phyloP scores from a whole-genome alignment of 106 monocot species.

The Phalaenopsis aphrodite region DNA sequence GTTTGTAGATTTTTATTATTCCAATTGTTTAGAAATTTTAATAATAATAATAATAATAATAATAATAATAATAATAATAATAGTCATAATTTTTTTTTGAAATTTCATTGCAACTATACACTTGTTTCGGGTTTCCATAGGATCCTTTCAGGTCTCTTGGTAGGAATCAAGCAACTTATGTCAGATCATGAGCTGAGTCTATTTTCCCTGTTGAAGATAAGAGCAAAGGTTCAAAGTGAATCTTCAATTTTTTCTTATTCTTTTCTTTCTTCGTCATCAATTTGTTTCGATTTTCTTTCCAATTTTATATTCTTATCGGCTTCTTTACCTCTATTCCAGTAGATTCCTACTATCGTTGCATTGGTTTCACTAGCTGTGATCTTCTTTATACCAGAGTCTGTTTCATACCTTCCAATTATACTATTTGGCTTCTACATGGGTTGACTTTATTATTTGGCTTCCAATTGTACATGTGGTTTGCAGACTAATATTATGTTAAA shows the following conservation, averaged over 20 bases:
- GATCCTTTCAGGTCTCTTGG: conserved; percentile 76
- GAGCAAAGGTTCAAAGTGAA: conserved; percentile 47
- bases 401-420: conserved; percentile 57
- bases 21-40: too few relatives aligned
- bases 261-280: neutral
- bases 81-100: too few relatives aligned
- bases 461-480: too few relatives aligned
- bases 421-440: conserved; percentile 82
- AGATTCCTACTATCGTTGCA: conserved; percentile 66
- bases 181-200: conserved; percentile 68
- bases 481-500: too few relatives aligned
- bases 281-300: too few relatives aligned
- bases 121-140: conserved; percentile 83
- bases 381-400: conserved; percentile 42
- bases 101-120: conserved; percentile 20
- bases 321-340: conserved; percentile 26
- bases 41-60: neutral
- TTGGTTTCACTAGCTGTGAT: conserved; percentile 44
- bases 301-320: conserved; percentile 6
- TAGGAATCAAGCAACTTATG: conserved; percentile 86
- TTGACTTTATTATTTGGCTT: conserved; percentile 48
- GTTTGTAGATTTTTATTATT: too few relatives aligned
- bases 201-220: conserved; percentile 50
- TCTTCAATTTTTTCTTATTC: neutral
- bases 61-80: too few relatives aligned